A percentile compares a stretch with the other conserved stretches of the same genome.
Evolutionary conservation across 768 basidiomycete genomes (phyloP).

Genomic region (Boletus reticulatus): DNA sequence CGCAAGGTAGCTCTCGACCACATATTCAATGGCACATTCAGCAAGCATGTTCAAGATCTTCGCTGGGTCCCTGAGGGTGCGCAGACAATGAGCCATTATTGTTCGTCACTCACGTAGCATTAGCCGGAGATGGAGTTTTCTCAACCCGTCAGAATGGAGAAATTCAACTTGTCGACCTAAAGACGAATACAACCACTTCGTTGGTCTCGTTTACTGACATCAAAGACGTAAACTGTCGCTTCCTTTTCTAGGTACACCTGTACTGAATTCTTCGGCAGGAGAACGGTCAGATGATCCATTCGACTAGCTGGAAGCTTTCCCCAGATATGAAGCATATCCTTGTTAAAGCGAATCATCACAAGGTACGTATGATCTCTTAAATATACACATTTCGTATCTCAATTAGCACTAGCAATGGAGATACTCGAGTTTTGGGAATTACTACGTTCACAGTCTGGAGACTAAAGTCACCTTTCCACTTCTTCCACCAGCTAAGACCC

Average conservation of each 20-base stretch:
- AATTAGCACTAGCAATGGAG: constrained; percentile 81
- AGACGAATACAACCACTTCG: constrained; percentile 62
- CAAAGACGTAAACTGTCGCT: constrained; percentile 51
- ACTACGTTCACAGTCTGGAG: constrained; percentile 83
- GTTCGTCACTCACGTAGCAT: constrained; percentile 5
- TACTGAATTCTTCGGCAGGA: constrained; percentile 40
- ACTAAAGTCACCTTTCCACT: constrained; percentile 70
- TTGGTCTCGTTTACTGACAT: constrained; percentile 60
- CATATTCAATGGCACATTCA: constrained; percentile 90
- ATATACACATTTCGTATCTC: background rate
- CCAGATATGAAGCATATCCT: constrained; percentile 90
- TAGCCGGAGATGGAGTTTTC: constrained; percentile 95
- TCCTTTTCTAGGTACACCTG: background rate
- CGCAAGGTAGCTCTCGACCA: constrained; percentile 83
- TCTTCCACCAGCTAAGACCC: constrained; percentile 62
- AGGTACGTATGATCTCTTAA: constrained; percentile 43
- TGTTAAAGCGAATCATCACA: constrained; percentile 68
- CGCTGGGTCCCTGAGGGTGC: constrained; percentile 93
- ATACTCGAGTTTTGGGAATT: constrained; percentile 86
- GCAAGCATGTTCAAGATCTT: constrained; percentile 42
- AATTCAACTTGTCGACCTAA: constrained; percentile 80
- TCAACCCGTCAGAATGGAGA: constrained; percentile 57
- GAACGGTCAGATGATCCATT: constrained; percentile 47
- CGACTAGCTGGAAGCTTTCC: constrained; percentile 76
- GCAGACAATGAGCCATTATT: constrained; percentile 12